Conservation (phyloP, 140 eudicot species). For the Flaveria floridana region DNA sequence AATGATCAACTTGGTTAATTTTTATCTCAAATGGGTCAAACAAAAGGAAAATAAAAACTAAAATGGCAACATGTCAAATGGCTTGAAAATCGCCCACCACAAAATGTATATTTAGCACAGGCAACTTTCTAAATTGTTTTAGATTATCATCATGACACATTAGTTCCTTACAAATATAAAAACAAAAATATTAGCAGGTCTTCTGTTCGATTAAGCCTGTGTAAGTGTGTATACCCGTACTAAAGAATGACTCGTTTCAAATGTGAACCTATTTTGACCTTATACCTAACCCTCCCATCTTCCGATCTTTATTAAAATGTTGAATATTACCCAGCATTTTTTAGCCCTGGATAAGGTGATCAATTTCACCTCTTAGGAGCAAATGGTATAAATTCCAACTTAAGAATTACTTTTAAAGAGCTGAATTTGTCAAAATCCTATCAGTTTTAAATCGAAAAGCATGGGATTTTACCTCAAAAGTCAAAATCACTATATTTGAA, state of each 20-base stretch:
- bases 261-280: neutral
- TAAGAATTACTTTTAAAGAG: neutral
- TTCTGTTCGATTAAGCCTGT: neutral
- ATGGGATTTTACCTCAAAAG: constrained; percentile 12
- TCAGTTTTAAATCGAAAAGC: neutral
- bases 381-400: neutral
- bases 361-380: neutral
- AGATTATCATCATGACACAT: neutral
- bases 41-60: neutral
- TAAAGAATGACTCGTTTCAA: neutral
- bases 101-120: neutral
- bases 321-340: neutral
- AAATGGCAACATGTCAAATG: neutral
- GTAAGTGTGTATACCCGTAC: neutral
- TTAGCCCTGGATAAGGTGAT: neutral
- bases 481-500: constrained; percentile 8
- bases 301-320: neutral
- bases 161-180: neutral
- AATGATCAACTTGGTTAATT: neutral
- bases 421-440: neutral
- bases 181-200: neutral
- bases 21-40: neutral
- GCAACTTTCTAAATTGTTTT: neutral
- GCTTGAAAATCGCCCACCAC: neutral
- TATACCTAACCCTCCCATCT: neutral